Evolutionary conservation across 768 basidiomycete species (phyloP), one percentile per base, ranked within the genome.

Genomic region (Boletus insuetus): DNA sequence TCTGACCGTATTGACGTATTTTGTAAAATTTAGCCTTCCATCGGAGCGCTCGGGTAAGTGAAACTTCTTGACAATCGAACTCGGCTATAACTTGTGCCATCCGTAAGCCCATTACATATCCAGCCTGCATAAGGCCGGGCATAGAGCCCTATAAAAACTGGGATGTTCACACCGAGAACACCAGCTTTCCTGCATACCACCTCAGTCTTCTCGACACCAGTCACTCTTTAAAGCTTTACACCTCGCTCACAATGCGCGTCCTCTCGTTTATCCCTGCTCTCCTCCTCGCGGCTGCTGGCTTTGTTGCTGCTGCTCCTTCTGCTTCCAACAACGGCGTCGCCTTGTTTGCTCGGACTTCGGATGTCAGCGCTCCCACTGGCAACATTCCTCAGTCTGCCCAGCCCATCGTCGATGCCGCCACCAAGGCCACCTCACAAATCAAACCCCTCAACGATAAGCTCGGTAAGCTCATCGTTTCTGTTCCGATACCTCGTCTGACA

Each of bases 241-340:
- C 14, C 56, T 54, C 51, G 51, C 51, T 56, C 50, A 59, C 43
- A 41, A 66, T 66, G 64, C 64, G 64, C 35, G 61, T 64, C 62
- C 65, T 66, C 52, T 64, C 64, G 6, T 63, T 66, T 1, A 59
- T 66, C 54, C 53, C 56, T 53, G 55, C 64, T 2, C 22, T 66
- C 52, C 34, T 63, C 17, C 43, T 61, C 9, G 58, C 54, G 0
- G 65, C 54, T 3, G 43, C 58, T 8, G 53, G 62, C 56, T 51
- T 66, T 14, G 61, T 64, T 11, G 55, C 51, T 35, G 65, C 64
- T 4, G 58, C 44, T 0, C 65, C 65, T 14, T 35, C 34, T 4
- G 4, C 34, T 11, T 11, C 34, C 34, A 35, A 6, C n/a, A 19
- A 16, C 38, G 38, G 8, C 6, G n/a, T 39, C 1, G 34, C 35